These are phyloP conservation scores for Leishmania mexicana DNA, from an alignment of 208 protist species.

Conservation along the genomic window DNA sequence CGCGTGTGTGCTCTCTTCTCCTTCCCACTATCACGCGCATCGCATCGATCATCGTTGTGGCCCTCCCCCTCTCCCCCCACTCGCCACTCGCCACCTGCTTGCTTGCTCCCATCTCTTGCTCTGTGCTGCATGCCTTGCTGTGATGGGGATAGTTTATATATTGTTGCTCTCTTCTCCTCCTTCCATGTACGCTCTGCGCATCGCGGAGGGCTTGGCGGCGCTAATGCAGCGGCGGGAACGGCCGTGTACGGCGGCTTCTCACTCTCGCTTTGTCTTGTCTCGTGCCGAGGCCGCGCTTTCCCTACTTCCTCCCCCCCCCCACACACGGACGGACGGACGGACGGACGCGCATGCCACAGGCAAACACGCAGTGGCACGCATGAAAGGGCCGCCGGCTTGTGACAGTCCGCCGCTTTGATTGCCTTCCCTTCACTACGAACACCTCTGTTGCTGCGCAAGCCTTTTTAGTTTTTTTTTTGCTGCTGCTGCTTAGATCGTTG, in stretches of 20 bases:
- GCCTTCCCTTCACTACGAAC: neutral
- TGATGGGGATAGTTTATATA: neutral
- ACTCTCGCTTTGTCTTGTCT: neutral
- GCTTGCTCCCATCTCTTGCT: neutral
- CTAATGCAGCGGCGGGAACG: neutral
- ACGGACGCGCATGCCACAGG: too few relatives aligned
- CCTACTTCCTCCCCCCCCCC: neutral
- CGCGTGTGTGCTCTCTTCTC: neutral
- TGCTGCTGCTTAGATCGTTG: neutral
- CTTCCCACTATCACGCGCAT: neutral
- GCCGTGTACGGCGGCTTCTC: neutral
- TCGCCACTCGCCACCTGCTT: neutral
- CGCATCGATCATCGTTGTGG: neutral
- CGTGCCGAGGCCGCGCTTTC: neutral
- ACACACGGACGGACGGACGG: neutral
- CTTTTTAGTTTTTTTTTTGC: neutral
- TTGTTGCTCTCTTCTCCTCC: neutral
- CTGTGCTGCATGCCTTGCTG: neutral
- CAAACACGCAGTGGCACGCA: neutral
- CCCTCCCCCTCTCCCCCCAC: neutral
- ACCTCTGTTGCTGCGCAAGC: neutral
- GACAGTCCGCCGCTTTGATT: neutral
- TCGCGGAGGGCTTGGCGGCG: neutral
- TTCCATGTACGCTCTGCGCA: neutral
- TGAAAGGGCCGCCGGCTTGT: neutral